These are phyloP conservation scores for Populus hybrid DNA, from an alignment of 441 rosid species.

Conservation along the genomic window DNA sequence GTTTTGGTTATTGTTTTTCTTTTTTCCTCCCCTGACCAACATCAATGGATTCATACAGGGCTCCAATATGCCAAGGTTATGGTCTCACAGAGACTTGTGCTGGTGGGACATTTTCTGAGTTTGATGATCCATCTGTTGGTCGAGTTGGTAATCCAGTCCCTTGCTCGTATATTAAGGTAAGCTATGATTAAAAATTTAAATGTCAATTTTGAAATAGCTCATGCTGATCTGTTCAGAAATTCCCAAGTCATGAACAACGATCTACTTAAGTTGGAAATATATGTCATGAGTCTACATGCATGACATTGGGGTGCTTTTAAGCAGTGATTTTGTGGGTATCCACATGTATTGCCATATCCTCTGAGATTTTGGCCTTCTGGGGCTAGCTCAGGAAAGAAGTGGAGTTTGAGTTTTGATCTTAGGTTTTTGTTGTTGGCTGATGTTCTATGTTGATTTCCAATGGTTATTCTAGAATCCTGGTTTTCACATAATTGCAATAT, in stretches of 20 bases:
- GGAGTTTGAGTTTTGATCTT: not conserved
- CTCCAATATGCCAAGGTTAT: slow-evolving; percentile 98
- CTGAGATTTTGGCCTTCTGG: not conserved
- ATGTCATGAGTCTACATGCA: not conserved
- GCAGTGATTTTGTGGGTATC: not conserved
- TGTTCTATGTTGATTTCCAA: not conserved
- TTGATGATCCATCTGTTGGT: slow-evolving; percentile 93
- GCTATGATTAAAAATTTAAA: not conserved
- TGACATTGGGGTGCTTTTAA: not conserved
- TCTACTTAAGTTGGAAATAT: not conserved
- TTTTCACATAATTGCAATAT: not conserved
- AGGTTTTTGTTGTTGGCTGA: not conserved
- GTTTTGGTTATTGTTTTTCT: not conserved
- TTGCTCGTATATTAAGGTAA: slow-evolving; percentile 87
- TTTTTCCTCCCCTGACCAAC: slow-evolving; percentile 19
- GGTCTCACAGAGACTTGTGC: slow-evolving; percentile 99
- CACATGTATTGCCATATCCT: not conserved
- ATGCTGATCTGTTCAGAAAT: not conserved
- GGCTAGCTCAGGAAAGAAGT: not conserved
- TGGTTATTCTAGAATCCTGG: not conserved
- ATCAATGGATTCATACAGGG: slow-evolving; percentile 44
- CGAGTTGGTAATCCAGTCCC: slow-evolving; percentile 98
- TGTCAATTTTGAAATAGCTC: not conserved
- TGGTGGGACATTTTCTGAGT: slow-evolving; percentile 95
- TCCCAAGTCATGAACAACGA: not conserved